These are phyloP conservation scores for Salix dunnii DNA, from an alignment of 345 rosid genomes.

Conservation along the genomic window DNA sequence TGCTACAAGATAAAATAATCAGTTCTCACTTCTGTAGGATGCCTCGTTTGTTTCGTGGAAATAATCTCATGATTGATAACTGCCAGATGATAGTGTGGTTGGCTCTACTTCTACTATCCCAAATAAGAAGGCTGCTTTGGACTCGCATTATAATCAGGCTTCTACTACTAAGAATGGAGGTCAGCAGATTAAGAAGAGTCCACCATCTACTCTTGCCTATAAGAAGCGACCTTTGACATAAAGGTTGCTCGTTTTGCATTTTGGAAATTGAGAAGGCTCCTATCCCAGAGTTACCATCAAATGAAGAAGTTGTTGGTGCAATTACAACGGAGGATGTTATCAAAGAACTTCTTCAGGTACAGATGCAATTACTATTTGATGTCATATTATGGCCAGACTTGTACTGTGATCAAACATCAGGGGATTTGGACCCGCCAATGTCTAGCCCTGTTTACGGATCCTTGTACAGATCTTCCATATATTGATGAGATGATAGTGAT, in stretches of 20 bases:
- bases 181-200: conserved; percentile 42
- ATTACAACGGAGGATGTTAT: conserved; percentile 96
- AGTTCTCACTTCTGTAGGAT: conserved; percentile 4
- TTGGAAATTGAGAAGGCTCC: conserved; percentile 73
- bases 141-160: conserved; percentile 32
- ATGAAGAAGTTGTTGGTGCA: conserved; percentile 84
- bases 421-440: not conserved
- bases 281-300: conserved; percentile 56
- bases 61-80: not conserved
- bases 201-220: conserved; percentile 54
- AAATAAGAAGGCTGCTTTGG: conserved; percentile 31
- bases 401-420: not conserved
- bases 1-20: conserved; percentile 3
- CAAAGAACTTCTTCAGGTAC: conserved; percentile 97
- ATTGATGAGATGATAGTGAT: not conserved
- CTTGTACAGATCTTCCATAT: not conserved
- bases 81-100: conserved; percentile 29
- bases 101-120: conserved; percentile 7
- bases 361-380: not conserved
- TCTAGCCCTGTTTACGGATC: not conserved
- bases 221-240: conserved; percentile 86
- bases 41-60: conserved; percentile 7
- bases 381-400: not conserved
- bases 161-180: conserved; percentile 36
- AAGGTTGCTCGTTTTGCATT: conserved; percentile 88